phyloP scores from a whole-genome alignment of 75 land plant species.

The Pseudotsuga menziesii region DNA sequence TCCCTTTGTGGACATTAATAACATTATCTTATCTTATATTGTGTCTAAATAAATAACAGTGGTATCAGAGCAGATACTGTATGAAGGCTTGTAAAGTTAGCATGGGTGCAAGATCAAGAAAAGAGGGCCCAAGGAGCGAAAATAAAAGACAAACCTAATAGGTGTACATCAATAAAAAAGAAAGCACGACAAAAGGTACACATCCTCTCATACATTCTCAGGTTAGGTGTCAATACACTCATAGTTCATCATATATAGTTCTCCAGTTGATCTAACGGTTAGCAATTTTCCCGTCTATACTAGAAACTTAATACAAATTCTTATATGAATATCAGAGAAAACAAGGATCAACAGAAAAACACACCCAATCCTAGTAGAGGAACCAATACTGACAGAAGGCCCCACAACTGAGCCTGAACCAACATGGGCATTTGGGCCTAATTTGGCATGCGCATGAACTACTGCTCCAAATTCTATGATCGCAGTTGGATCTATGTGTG shows the following conservation, averaged over 20 bases:
- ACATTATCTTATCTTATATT: too few relatives aligned
- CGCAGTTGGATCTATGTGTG: constrained; percentile 52
- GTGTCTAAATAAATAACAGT: too few relatives aligned
- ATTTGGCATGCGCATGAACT: constrained; percentile 44
- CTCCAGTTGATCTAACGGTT: not conserved
- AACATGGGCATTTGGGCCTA: constrained; percentile 54
- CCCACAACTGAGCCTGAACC: constrained; percentile 83
- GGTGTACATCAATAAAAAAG: too few relatives aligned
- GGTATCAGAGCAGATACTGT: too few relatives aligned
- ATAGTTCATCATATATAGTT: not conserved
- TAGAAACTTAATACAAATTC: not conserved
- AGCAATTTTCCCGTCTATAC: not conserved
- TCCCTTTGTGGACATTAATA: too few relatives aligned
- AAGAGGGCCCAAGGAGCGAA: too few relatives aligned
- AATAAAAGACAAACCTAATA: too few relatives aligned
- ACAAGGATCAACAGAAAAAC: not conserved
- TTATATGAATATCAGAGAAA: not conserved
- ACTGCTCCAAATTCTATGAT: constrained; percentile 74
- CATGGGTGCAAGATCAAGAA: too few relatives aligned
- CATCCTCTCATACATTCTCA: too few relatives aligned
- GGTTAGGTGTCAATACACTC: too few relatives aligned
- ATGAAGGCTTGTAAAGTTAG: too few relatives aligned
- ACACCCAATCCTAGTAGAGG: constrained; percentile 64
- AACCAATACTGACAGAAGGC: constrained; percentile 64
- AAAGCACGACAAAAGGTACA: too few relatives aligned